These are phyloP conservation scores for Musa balbisiana DNA, from an alignment of 202 grass and related monocot species.

Conservation along the genomic window DNA sequence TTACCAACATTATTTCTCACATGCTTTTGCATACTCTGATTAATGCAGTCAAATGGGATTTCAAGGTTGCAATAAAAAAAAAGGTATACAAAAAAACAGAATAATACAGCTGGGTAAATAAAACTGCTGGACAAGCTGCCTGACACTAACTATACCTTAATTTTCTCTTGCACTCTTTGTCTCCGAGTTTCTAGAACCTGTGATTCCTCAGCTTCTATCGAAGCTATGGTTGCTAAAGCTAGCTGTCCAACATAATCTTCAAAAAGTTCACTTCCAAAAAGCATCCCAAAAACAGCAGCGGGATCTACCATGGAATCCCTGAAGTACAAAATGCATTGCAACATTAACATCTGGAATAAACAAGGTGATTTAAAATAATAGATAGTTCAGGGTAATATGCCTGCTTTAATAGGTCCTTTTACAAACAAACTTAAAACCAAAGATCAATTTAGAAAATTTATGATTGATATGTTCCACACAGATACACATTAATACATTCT, in stretches of 20 bases:
- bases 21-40: too few relatives aligned
- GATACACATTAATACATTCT: not conserved
- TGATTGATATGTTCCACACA: not conserved
- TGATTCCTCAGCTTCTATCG: constrained; percentile 54
- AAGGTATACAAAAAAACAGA: not conserved
- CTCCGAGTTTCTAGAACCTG: constrained; percentile 43
- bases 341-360: not conserved
- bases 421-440: not conserved
- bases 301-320: constrained; percentile 91
- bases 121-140: not conserved
- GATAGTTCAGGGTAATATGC: not conserved
- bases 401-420: not conserved
- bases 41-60: too few relatives aligned
- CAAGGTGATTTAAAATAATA: not conserved
- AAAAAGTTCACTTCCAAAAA: constrained; percentile 95
- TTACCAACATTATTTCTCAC: too few relatives aligned
- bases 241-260: constrained; percentile 97
- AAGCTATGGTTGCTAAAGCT: constrained; percentile 76
- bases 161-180: constrained; percentile 72
- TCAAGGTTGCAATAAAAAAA: too few relatives aligned
- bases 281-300: constrained; percentile 76
- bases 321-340: constrained; percentile 9
- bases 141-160: constrained; percentile 41
- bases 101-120: not conserved
- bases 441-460: not conserved